These are phyloP conservation scores for Blastocystis sp. DNA, from an alignment of 352 stramenopile genomes.

Conservation along the genomic window DNA sequence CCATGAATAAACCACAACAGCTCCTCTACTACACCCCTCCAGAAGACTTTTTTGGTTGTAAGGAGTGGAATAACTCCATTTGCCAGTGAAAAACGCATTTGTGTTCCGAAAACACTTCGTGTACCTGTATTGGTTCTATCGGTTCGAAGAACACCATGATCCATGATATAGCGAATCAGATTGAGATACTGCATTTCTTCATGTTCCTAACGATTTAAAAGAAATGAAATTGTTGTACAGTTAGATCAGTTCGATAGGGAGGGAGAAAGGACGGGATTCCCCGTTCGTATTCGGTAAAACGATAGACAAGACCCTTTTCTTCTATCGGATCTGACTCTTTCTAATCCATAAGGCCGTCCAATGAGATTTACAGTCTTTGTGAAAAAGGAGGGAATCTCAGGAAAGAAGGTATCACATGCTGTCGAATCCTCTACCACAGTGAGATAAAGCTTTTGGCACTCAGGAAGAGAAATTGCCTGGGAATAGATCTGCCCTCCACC, in stretches of 20 bases:
- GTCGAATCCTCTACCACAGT: constrained; percentile 82
- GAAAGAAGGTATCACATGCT: constrained; percentile 89
- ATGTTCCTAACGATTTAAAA: constrained; percentile 71
- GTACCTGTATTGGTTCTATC: constrained; percentile 97
- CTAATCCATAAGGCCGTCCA: background rate
- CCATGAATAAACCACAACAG: constrained; percentile 94
- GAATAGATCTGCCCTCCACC: constrained; percentile 90
- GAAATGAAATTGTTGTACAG: background rate
- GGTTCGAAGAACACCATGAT: constrained; percentile 84
- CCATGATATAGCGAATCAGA: constrained; percentile 91
- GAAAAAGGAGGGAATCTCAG: constrained; percentile 70
- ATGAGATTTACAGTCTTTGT: background rate
- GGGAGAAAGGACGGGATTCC: background rate
- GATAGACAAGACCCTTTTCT: constrained; percentile 73
- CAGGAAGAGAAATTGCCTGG: constrained; percentile 81
- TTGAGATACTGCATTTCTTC: constrained; percentile 88
- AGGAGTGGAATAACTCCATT: constrained; percentile 91
- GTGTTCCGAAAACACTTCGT: constrained; percentile 91
- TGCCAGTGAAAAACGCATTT: constrained; percentile 88
- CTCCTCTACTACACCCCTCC: constrained; percentile 95
- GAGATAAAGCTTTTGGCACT: constrained; percentile 83
- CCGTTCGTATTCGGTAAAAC: constrained; percentile 73
- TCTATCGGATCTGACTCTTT: background rate
- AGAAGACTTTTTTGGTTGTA: constrained; percentile 99
- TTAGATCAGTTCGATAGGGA: background rate